Evolutionary conservation across 148 eudicot species (phyloP), one percentile per base, ranked within the genome.

Genomic region (Dysphania ambrosioides): DNA sequence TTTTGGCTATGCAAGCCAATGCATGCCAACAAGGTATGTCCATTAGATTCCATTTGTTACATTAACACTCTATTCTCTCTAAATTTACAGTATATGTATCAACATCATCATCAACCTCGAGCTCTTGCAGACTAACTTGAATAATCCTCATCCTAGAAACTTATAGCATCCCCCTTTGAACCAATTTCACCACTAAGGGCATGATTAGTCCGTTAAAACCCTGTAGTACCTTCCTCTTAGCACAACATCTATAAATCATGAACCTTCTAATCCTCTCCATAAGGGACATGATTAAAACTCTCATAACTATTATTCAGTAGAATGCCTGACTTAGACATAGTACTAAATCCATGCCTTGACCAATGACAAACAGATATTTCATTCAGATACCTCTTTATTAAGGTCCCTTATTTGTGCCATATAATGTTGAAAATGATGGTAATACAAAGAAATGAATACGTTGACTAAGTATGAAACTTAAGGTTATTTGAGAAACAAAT

Each of bases 281-380:
- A 2, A 29, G 1, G 6, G 21, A 23, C 40, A 36, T 36, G 5
- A 2, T 36, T 36, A 2, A 36, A 36, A 8, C 40, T 36, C 40
- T 36, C 40, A 36, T 8, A 36, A 36, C 2, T 13, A 4, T 68
- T 69, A 9, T 69, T 69, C 36, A 69, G 29, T 12, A 44, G 16
- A 36, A 69, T 69, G 2, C 27, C 59, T 5, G 58, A 44, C 8
- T 44, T 69, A 29, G 34, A n/a, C 7, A 13, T 69, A 40, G 72
- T 11, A 16, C 35, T 44, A 69, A 69, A 69, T 0, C 36, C 72
- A 69, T 69, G 57, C 36, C 72, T 69, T 19, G 58, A 69, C 72
- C 38, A 69, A 29, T 42, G 49, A 2, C 16, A 4, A n/a, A 32
- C 9, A 27, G 59, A 59, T 3, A 44, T 69, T 8, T 35, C 9